phyloP scores from a whole-genome alignment of 495 filamentous ascomycete species.

The Glonium stellatum region DNA sequence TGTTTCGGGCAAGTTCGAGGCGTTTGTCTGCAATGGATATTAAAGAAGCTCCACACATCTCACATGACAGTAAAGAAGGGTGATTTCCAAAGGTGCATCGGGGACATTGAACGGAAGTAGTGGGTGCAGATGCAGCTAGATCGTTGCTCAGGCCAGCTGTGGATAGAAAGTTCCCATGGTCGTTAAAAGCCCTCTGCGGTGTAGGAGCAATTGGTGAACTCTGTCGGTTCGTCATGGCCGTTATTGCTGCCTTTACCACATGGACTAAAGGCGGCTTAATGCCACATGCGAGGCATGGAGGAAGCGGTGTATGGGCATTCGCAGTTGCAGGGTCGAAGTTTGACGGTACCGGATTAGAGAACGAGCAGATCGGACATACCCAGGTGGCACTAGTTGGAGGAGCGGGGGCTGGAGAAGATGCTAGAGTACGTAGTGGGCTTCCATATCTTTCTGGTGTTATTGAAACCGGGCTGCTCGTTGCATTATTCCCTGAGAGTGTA shows the following conservation, averaged over 20 bases:
- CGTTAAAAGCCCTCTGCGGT: conserved; percentile 3
- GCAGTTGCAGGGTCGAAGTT: conserved; percentile 83
- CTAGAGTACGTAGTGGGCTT: conserved; percentile 40
- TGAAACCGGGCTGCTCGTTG: conserved; percentile 29
- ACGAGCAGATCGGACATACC: conserved; percentile 95
- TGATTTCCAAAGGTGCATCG: conserved; percentile 94
- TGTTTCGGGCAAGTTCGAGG: conserved; percentile 40
- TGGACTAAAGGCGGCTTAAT: conserved; percentile 82
- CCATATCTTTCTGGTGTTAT: conserved; percentile 43
- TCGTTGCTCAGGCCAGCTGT: conserved; percentile 1
- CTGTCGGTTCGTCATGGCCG: conserved; percentile 36
- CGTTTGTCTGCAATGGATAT: conserved; percentile 42
- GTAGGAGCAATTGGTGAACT: not conserved
- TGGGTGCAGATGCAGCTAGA: not conserved
- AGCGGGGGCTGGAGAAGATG: conserved; percentile 43
- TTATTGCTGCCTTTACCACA: conserved; percentile 76
- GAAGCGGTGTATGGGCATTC: conserved; percentile 65
- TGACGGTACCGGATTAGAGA: conserved; percentile 89
- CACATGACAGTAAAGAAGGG: conserved; percentile 75
- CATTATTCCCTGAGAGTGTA: conserved; percentile 31
- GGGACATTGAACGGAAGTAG: conserved; percentile 57
- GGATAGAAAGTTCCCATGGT: not conserved
- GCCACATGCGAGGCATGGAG: conserved; percentile 86
- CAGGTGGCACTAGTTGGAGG: conserved; percentile 69
- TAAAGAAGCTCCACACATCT: conserved; percentile 82